Percentiles rank a stretch among this genome's conserved stretches.
Conservation (phyloP, 352 stramenopile species). For the Globisporangium radiosum region DNA sequence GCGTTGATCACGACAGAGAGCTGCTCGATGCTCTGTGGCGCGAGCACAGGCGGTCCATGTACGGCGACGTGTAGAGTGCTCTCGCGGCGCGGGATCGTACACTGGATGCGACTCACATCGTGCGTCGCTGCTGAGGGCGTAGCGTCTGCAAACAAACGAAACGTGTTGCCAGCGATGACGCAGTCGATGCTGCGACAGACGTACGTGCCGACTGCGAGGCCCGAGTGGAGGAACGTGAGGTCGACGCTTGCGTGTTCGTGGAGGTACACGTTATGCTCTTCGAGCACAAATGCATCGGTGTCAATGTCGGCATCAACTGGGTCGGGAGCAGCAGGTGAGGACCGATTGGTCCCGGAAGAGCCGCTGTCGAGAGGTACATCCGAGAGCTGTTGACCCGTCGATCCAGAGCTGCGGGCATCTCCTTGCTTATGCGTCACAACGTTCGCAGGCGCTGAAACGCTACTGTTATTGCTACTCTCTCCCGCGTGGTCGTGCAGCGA, state of each 20-base stretch:
- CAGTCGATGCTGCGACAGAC: slow-evolving; percentile 51
- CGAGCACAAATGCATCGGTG: slow-evolving; percentile 22
- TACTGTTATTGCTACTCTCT: not conserved
- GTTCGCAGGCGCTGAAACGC: no score
- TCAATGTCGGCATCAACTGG: not conserved
- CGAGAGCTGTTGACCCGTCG: no score
- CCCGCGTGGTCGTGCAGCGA: no score
- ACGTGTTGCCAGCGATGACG: slow-evolving; percentile 42
- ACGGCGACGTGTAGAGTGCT: slow-evolving; percentile 47
- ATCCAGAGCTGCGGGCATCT: no score
- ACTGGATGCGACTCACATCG: not conserved
- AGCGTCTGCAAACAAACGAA: slow-evolving; percentile 29
- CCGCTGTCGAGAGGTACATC: no score
- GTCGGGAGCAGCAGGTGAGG: no score
- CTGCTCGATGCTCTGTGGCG: slow-evolving; percentile 32
- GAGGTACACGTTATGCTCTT: slow-evolving; percentile 52
- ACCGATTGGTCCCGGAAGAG: no score
- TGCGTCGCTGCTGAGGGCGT: not conserved
- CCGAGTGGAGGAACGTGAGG: slow-evolving; percentile 39
- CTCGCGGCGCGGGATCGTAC: slow-evolving; percentile 32
- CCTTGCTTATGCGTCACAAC: no score
- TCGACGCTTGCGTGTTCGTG: slow-evolving; percentile 49
- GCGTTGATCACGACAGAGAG: slow-evolving; percentile 37
- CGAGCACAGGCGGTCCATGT: slow-evolving; percentile 41
- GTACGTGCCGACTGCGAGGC: slow-evolving; percentile 42